Evolutionary conservation across 305 asterid species (phyloP).

Genomic region (Ruellia speciosa): DNA sequence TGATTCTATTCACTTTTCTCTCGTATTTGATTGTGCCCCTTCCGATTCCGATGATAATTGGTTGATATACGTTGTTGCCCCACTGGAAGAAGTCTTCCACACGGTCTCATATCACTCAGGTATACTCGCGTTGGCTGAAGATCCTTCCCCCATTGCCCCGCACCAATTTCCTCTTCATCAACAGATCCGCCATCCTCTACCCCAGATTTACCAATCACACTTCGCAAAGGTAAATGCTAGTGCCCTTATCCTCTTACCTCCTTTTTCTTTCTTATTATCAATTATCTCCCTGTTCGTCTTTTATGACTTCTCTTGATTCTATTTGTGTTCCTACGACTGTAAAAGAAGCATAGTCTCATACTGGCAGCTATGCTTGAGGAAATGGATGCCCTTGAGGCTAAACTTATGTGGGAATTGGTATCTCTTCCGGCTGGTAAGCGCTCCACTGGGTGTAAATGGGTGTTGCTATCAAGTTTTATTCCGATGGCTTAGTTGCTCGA

Average conservation of each 20-base stretch:
- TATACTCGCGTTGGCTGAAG: too few species aligned
- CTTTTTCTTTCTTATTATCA: not conserved
- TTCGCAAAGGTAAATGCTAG: not conserved
- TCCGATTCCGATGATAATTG: too few species aligned
- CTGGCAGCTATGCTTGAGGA: not conserved
- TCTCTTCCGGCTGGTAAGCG: not conserved
- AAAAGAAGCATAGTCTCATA: not conserved
- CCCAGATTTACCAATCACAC: not conserved
- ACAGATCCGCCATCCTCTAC: not conserved
- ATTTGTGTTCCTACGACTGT: not conserved
- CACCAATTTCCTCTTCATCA: not conserved
- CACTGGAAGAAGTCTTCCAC: too few species aligned
- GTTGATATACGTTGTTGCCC: too few species aligned
- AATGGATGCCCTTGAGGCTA: not conserved
- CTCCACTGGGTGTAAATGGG: not conserved
- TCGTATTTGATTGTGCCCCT: too few species aligned
- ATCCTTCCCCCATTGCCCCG: not conserved
- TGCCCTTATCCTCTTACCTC: not conserved
- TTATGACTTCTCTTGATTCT: not conserved
- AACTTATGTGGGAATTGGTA: not conserved
- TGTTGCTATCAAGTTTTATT: not conserved
- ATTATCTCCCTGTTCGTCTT: not conserved
- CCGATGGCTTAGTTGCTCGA: not conserved
- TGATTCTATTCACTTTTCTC: too few species aligned
- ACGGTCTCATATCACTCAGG: too few species aligned